Evolutionary conservation across 2,329 filamentous ascomycete species (phyloP), one percentile per base, ranked within the genome.

Genomic region (Aspergillus transmontanensis): DNA sequence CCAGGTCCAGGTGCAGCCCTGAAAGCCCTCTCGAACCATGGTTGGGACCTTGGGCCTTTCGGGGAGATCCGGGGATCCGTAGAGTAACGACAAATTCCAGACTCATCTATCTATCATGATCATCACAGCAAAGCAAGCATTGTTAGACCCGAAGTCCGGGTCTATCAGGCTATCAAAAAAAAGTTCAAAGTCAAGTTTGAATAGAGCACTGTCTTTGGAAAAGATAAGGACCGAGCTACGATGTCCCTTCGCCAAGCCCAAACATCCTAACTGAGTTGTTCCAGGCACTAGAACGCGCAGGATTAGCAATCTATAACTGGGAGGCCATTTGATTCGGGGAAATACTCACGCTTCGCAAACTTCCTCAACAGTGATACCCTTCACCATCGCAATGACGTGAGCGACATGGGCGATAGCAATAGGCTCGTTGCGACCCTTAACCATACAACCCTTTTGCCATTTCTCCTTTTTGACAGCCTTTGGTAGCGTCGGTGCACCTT

Each of bases 381-480:
- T 97, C 67, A 98, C 90, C 48, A 85, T 88, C 1, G 95, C 94
- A 67, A 99, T 89, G 58, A 94, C 92, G 76, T 90, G 89, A n/a
- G 93, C 95, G 16, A 99, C 91, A 59, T 90, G 88, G 67, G 90
- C 88, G 68, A 99, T 97, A 59, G 87, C 90, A 71, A 90, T 94
- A 11, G 94, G 92, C 79, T 99, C 95, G 75, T 99, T 99, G 64
- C 95, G 87, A 0, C 94, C 93, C 80, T 98, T 99, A 59, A 99
- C 87, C 91, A 97, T 94, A 46, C 85, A 85, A 0, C 94, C 94
- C 71, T 92, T 88, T 51, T 87, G 86, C 90, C 93, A 99, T 77
- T 92, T 96, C 81, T 99, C 95, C 81, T 97, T 98, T 84, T 98
- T 99, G 34, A 97, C 90, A 5, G 89, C 84, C 79, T 91, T 96